Percentiles rank a stretch among this genome's conserved stretches.
Evolutionary conservation across 164 flowering plant species (phyloP).

Genomic region (Kingdonia uniflora): DNA sequence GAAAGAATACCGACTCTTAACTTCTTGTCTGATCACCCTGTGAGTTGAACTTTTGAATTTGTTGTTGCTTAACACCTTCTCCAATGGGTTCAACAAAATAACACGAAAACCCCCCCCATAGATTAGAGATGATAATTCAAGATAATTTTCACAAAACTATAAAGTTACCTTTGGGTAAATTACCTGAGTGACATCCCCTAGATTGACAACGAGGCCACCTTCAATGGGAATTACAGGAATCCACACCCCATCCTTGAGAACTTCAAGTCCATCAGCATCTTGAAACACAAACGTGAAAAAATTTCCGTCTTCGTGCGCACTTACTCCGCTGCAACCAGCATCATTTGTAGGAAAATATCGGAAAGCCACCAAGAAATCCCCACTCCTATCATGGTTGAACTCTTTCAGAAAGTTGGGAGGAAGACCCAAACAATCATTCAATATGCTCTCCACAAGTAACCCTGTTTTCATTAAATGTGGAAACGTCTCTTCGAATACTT

Average conservation of each 20-base stretch:
- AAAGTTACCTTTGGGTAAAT: too few relatives aligned
- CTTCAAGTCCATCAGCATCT: slow-evolving; percentile 43
- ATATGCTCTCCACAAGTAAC: slow-evolving; percentile 26
- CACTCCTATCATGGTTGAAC: slow-evolving; percentile 38
- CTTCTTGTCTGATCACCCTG: too few relatives aligned
- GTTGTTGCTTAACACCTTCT: too few relatives aligned
- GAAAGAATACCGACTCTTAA: slow-evolving; percentile 33
- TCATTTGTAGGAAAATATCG: slow-evolving; percentile 36
- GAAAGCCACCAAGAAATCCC: too few relatives aligned
- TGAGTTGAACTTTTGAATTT: too few relatives aligned
- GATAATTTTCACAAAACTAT: too few relatives aligned
- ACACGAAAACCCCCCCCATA: too few relatives aligned
- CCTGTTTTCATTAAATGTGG: slow-evolving; percentile 15
- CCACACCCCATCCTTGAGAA: too few relatives aligned
- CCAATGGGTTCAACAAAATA: too few relatives aligned
- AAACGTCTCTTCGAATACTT: too few relatives aligned
- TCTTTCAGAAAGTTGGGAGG: slow-evolving; percentile 37
- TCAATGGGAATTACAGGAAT: slow-evolving; percentile 27
- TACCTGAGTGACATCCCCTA: slow-evolving; percentile 40
- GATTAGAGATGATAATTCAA: too few relatives aligned
- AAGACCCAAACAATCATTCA: slow-evolving; percentile 42
- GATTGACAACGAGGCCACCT: slow-evolving; percentile 29
- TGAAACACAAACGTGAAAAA: slow-evolving; percentile 35
- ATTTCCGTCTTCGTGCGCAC: slow-evolving; percentile 39
- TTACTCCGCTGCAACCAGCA: slow-evolving; percentile 22